Evolutionary conservation across 768 basidiomycete species (phyloP).

Genomic region (Agrocybe praecox): DNA sequence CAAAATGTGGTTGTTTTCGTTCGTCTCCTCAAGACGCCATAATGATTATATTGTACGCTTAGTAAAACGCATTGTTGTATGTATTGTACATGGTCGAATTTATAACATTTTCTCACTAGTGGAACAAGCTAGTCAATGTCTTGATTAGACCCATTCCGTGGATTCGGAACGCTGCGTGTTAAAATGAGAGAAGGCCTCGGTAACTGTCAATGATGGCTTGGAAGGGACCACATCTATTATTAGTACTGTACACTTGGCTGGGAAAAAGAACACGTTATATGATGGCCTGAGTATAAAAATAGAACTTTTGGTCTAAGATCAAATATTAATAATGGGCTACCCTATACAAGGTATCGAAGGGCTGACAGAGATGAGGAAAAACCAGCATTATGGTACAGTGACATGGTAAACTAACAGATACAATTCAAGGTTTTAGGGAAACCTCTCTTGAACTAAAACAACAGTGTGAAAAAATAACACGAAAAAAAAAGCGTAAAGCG

Average conservation of each 20-base stretch:
- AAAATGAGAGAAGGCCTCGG: not conserved
- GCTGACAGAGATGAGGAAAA: constrained; percentile 10
- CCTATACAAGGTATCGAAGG: not conserved
- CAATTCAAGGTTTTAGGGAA: constrained; percentile 12
- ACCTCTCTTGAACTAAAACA: constrained; percentile 12
- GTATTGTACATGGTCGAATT: not conserved
- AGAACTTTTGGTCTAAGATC: not conserved
- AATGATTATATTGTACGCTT: constrained; percentile 6
- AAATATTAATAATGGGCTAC: not conserved
- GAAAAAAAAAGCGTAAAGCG: not conserved
- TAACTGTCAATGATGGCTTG: not conserved
- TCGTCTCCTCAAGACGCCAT: constrained; percentile 1
- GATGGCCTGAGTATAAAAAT: constrained; percentile 1
- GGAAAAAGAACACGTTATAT: constrained; percentile 14
- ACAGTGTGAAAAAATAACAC: constrained; percentile 3
- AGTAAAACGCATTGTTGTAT: not conserved
- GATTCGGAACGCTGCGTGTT: not conserved
- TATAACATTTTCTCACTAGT: not conserved
- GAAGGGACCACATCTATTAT: not conserved
- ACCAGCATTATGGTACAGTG: constrained; percentile 17
- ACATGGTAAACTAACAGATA: constrained; percentile 17
- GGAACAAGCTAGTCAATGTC: not conserved
- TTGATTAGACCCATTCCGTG: not conserved
- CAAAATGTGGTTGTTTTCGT: not conserved
- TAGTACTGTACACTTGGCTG: not conserved